Evolutionary conservation across 192 early-diverging fungal genomes (phyloP).

Genomic region (Allomyces arbusculus): DNA sequence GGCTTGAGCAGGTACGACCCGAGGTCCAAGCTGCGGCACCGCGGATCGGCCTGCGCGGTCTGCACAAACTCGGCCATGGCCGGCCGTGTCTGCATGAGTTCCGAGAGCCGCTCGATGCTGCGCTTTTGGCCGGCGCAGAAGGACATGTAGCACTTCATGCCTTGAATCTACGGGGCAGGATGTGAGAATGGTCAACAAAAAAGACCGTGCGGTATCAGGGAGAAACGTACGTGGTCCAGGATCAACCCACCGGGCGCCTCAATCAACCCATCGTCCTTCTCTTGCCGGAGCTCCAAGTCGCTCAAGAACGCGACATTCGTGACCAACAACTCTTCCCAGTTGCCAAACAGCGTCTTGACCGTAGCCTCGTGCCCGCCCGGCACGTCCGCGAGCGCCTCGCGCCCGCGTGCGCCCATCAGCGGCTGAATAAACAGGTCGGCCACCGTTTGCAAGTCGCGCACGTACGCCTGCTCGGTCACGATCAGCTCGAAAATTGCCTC

Average conservation of each 20-base stretch:
- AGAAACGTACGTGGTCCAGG: neutral
- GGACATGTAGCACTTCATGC: neutral
- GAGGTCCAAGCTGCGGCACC: conserved; percentile 2
- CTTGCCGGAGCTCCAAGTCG: conserved; percentile 43
- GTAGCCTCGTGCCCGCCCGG: neutral
- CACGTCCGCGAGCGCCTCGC: neutral
- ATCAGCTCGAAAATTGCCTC: conserved; percentile 86
- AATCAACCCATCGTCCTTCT: conserved; percentile 42
- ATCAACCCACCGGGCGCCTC: conserved; percentile 9
- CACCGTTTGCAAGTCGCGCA: conserved; percentile 62
- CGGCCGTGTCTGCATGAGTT: neutral
- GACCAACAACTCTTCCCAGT: neutral
- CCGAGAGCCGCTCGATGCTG: neutral
- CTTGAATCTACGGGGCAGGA: neutral
- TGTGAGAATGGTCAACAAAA: neutral
- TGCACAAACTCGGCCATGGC: conserved; percentile 61
- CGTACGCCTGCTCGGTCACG: conserved; percentile 79
- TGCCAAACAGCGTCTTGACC: neutral
- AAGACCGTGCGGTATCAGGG: neutral
- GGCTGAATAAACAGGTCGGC: conserved; percentile 26
- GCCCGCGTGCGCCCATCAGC: neutral
- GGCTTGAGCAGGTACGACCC: conserved; percentile 1
- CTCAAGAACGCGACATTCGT: neutral
- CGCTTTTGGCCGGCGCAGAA: neutral
- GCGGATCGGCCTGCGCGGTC: conserved; percentile 8